Percentiles rank a stretch among this genome's conserved stretches.
Conservation (phyloP, 371 early-diverging fungal species). For the Neoconidiobolus thromboides region DNA sequence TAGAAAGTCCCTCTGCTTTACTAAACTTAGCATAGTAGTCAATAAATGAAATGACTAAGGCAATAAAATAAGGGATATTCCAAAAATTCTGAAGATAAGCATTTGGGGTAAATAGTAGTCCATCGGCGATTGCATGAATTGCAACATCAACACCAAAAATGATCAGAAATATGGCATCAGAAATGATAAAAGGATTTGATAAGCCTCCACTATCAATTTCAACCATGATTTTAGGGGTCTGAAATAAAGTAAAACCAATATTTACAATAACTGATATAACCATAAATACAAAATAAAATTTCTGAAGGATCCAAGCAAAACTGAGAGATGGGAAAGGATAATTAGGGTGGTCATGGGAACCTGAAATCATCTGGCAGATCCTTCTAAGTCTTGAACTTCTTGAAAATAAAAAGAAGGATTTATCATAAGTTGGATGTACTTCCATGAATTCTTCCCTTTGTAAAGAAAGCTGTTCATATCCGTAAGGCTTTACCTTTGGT, state of each 20-base stretch:
- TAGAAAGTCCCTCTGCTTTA: constrained; percentile 20
- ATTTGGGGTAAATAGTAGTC: constrained; percentile 40
- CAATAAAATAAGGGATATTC: constrained; percentile 46
- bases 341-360: neutral
- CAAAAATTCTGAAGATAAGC: constrained; percentile 39
- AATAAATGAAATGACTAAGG: constrained; percentile 14
- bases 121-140: constrained; percentile 41
- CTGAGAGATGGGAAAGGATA: neutral
- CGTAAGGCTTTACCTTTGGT: neutral
- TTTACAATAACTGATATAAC: constrained; percentile 21
- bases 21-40: neutral
- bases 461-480: neutral
- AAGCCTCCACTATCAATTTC: constrained; percentile 1
- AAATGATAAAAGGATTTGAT: constrained; percentile 18
- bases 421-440: constrained; percentile 36
- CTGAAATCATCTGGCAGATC: neutral
- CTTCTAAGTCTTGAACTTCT: constrained; percentile 20
- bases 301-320: neutral
- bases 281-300: constrained; percentile 18
- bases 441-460: constrained; percentile 22
- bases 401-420: constrained; percentile 29
- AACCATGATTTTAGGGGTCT: constrained; percentile 11
- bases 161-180: constrained; percentile 28
- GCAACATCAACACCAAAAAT: constrained; percentile 38
- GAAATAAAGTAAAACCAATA: constrained; percentile 30